phyloP scores from a whole-genome alignment of 805 yeast species.

The Teunomyces kruisii region DNA sequence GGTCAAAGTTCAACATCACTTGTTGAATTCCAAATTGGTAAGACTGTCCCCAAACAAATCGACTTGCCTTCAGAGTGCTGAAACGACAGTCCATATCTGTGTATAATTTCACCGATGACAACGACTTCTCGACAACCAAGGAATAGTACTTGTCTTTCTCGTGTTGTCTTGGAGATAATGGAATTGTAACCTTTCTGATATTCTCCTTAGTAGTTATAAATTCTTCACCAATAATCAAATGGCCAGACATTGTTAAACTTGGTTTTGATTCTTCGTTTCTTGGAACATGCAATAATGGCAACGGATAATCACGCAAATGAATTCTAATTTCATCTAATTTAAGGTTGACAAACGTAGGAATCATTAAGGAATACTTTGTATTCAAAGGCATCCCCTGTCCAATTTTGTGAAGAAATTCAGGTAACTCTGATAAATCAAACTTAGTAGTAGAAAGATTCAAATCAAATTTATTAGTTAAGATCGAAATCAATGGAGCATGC shows the following conservation, averaged over 20 bases:
- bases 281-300: slow-evolving; percentile 80
- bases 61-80: slow-evolving; percentile 55
- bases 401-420: slow-evolving; percentile 61
- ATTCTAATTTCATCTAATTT: slow-evolving; percentile 60
- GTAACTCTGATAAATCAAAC: slow-evolving; percentile 39
- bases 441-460: slow-evolving; percentile 25
- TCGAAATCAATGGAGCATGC: slow-evolving; percentile 35
- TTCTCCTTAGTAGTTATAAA: slow-evolving; percentile 50
- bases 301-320: slow-evolving; percentile 81
- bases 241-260: slow-evolving; percentile 50
- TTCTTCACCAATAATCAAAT: slow-evolving; percentile 68
- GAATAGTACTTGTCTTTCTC: slow-evolving; percentile 44
- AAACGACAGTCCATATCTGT: slow-evolving; percentile 59
- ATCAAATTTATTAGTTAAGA: slow-evolving; percentile 28
- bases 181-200: slow-evolving; percentile 60
- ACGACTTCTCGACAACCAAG: slow-evolving; percentile 68
- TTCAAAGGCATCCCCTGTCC: slow-evolving; percentile 85
- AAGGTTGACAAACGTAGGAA: slow-evolving; percentile 64
- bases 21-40: slow-evolving; percentile 84
- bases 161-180: slow-evolving; percentile 52
- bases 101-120: slow-evolving; percentile 72
- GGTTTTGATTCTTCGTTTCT: slow-evolving; percentile 26
- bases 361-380: slow-evolving; percentile 60
- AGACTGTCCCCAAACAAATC: slow-evolving; percentile 82
- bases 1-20: slow-evolving; percentile 71